Evolutionary conservation across 495 filamentous ascomycete species (phyloP), one percentile per base, ranked within the genome.

Genomic region (Platismatia glauca): DNA sequence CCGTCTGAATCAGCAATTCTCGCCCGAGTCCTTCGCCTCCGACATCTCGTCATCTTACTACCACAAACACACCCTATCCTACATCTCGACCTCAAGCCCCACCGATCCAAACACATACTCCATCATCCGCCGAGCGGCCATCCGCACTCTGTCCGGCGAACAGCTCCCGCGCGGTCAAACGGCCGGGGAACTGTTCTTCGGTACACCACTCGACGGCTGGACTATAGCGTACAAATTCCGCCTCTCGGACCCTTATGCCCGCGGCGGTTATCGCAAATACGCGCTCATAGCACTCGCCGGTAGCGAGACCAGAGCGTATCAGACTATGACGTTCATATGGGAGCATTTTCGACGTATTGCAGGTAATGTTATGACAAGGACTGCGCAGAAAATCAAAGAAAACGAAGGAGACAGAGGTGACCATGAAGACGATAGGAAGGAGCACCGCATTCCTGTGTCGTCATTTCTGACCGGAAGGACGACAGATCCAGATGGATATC

Each of bases 211-310:
- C 1, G 84, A 87, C 5, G 93, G 92, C 52, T 95, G 93, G 74
- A 95, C 92, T 4, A 93, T 93, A 15, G 92, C 92, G 62, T 95
- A 89, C 72, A 87, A 95, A 68, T 96, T 97, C 71, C 89, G 90
- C 29, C 86, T 96, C 13, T 85, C 87, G 22, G 92, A 97, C 71
- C 81, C 91, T 27, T 87, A 91, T 75, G 91, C 92, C 22, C 90
- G 92, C 41, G 92, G 92, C 50, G 85, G 89, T 64, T 84, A 87
- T 66, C 85, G 92, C 62, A 87, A 89, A 48, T 97, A 97, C 73
- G 91, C 92, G 48, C 81, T 97, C 50, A 77, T 96, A 55, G 90
- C 89, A n/a, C 83, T 96, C 34, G 81, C 78, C 22, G 81, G 82
- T 12, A 80, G 89, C 68, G 88, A 88, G 60, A 83, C 89, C 57